Base-by-base conservation (phyloP, 2,329 filamentous ascomycete genomes). In the Fusarium goolgardi region DNA sequence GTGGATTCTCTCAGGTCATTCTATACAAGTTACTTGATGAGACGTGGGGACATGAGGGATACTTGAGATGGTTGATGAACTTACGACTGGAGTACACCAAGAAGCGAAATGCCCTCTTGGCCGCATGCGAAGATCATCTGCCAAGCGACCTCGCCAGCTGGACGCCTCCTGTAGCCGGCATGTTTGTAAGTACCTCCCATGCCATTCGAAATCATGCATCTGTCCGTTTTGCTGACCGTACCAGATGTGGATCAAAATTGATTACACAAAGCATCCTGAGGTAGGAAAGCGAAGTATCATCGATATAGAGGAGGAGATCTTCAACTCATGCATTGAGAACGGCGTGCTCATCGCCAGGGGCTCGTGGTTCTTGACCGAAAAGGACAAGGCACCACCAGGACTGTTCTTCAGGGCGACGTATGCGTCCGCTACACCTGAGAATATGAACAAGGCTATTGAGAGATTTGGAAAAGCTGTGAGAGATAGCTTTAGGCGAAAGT, bases 391-490 rank as follows among this genome's bases (percentile, higher is more conserved):
- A 6, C 83, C 84, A 11, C 82, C 84, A 13, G 90, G 89, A 29
- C 83, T 97, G 79, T 97, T 93, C 81, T 96, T 98, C 84, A 87
- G 96, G 53, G 89, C 92, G 6, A 99, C 95, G 0, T 99, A 91
- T 81, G 94, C 95, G 1, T 90, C 94, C 37, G 94, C 94, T 3
- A 89, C 87, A 15, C 84, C 86, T 16, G 86, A 89, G 55, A 87
- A 89, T 70, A 94, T 95, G 84, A 83, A 83, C 4, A 86, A 89
- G 73, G 92, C 91, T 2, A 93, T 94, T 59, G 83, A 84, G 65
- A 83, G 95, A 61, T 90, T 99, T 71, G 93, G 93, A 0, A 84
- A 86, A 58, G 92, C 93, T 10, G 82, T 98, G 40, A 85, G 87
- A 69, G 85, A 83, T 67, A 86, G 82, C 59, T 88, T 85, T 69